Conservation (phyloP, 2,329 filamentous ascomycete species). For the Pseudogymnoascus sp. region DNA sequence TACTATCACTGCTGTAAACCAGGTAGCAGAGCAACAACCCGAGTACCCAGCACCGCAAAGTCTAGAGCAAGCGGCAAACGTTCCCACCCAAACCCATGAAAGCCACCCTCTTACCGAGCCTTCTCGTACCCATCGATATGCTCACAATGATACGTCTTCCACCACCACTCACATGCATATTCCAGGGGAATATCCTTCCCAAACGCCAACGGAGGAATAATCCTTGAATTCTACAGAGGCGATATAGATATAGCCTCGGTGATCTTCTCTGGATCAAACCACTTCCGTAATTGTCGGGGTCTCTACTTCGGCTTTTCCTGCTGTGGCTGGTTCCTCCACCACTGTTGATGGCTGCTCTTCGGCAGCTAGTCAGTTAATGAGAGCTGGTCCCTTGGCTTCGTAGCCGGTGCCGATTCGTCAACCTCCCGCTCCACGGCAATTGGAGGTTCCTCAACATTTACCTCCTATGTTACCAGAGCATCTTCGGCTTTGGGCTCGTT, state of each 20-base stretch:
- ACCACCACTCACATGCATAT: neutral
- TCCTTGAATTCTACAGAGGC: no score
- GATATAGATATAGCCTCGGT: neutral
- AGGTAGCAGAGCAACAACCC: neutral
- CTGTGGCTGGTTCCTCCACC: neutral
- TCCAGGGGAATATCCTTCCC: conserved; percentile 4
- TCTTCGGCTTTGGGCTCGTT: neutral
- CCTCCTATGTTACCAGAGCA: neutral
- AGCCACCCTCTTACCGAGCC: neutral
- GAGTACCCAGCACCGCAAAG: neutral
- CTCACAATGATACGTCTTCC: neutral
- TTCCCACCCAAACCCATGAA: neutral
- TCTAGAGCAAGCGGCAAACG: neutral
- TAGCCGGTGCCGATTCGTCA: neutral
- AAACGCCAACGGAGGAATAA: neutral
- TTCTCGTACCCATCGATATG: neutral
- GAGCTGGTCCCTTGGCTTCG: neutral
- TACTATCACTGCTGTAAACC: neutral
- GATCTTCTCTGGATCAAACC: neutral
- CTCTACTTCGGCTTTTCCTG: neutral
- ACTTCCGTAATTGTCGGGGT: neutral
- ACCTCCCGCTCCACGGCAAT: neutral
- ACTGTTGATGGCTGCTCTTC: neutral
- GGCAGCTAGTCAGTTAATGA: neutral
- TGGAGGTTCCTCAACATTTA: neutral